Conservation (phyloP, 305 asterid species). For the Rubia tinctorum region DNA sequence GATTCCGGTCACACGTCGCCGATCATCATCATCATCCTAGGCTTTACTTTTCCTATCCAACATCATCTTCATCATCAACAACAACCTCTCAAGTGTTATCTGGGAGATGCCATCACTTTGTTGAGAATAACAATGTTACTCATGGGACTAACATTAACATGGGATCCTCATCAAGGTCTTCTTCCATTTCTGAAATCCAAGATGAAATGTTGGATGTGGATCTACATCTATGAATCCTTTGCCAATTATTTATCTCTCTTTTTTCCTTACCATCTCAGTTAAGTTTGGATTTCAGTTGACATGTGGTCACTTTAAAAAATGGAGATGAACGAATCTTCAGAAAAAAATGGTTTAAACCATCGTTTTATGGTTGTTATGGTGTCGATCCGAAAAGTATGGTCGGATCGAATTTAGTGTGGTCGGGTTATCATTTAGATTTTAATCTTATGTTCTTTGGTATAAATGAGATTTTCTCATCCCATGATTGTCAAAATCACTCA, state of each 20-base stretch:
- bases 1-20: conserved; percentile 23
- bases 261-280: too few species aligned
- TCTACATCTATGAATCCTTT: conserved; percentile 43
- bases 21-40: neutral
- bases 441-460: too few species aligned
- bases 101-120: conserved; percentile 36
- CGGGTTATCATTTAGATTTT: too few species aligned
- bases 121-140: neutral
- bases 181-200: conserved; percentile 26
- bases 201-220: conserved; percentile 60
- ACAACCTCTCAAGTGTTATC: conserved; percentile 43
- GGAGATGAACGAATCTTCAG: too few species aligned
- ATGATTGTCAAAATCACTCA: too few species aligned
- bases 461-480: too few species aligned
- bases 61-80: neutral
- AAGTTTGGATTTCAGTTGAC: too few species aligned
- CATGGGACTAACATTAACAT: neutral
- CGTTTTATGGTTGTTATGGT: too few species aligned
- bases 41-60: conserved; percentile 18
- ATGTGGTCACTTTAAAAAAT: too few species aligned
- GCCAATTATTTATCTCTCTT: neutral
- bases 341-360: too few species aligned
- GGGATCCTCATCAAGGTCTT: conserved; percentile 17
- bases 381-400: too few species aligned
- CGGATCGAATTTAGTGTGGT: fast-evolving